These are phyloP conservation scores for Puya raimondii DNA, from an alignment of 176 grass and related monocot genomes.

Conservation along the genomic window DNA sequence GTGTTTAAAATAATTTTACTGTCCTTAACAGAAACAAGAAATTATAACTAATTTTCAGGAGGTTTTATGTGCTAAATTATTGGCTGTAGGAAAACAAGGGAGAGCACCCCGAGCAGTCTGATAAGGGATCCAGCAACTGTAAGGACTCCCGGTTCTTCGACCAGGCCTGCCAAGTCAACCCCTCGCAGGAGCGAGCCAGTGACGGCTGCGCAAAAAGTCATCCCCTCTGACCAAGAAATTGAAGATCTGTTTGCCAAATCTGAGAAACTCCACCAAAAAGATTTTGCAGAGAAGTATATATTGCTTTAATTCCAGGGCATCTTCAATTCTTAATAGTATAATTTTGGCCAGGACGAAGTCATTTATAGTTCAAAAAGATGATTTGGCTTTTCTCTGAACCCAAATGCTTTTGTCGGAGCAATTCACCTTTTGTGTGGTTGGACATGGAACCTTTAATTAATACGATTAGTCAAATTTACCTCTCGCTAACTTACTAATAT, in stretches of 20 bases:
- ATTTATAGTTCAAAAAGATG: neutral
- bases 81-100: constrained; percentile 8
- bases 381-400: no score
- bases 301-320: neutral
- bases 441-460: neutral
- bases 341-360: neutral
- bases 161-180: neutral
- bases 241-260: constrained; percentile 10
- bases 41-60: neutral
- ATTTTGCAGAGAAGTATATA: constrained; percentile 12
- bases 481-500: neutral
- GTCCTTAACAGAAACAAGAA: neutral
- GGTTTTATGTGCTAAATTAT: neutral
- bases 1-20: neutral
- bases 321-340: neutral
- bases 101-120: constrained; percentile 9
- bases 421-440: neutral
- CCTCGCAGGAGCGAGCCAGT: neutral
- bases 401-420: no score
- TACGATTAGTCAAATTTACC: neutral
- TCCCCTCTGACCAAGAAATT: constrained; percentile 10
- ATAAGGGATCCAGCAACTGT: constrained; percentile 6
- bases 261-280: constrained; percentile 6
- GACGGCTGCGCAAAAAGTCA: neutral
- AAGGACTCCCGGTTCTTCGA: constrained; percentile 9